Percentiles rank a stretch among this genome's conserved stretches.
Evolutionary conservation across 306 rosid genomes (phyloP).

Genomic region (Herpetospermum pedunculosum): DNA sequence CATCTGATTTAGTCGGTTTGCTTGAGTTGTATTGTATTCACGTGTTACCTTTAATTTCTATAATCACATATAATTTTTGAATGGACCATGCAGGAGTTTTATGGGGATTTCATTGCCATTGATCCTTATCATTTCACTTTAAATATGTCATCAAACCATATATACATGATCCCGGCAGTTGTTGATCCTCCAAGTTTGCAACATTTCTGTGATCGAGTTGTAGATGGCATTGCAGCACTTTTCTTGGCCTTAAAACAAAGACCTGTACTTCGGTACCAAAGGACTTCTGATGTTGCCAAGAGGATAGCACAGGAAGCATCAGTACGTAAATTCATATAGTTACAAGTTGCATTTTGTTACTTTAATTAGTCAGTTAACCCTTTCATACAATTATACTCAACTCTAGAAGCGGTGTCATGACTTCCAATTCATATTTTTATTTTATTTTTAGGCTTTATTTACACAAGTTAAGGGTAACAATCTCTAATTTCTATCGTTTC

Average conservation of each 20-base stretch:
- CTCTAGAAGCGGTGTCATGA: not conserved
- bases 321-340: conserved; percentile 28
- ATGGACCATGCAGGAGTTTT: conserved; percentile 66
- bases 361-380: not conserved
- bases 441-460: not conserved
- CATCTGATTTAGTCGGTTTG: not conserved
- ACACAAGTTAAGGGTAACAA: not conserved
- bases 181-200: conserved; percentile 65
- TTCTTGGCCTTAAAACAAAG: conserved; percentile 81
- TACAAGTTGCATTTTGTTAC: not conserved
- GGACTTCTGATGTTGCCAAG: conserved; percentile 81
- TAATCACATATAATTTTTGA: conserved; percentile 12
- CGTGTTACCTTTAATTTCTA: not conserved
- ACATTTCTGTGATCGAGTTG: conserved; percentile 58
- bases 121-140: conserved; percentile 88
- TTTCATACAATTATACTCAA: not conserved
- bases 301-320: conserved; percentile 82
- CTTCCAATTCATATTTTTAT: not conserved
- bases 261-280: conserved; percentile 84
- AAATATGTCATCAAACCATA: conserved; percentile 58
- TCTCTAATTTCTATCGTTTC: conserved; percentile 13
- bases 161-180: conserved; percentile 87
- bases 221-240: conserved; percentile 80
- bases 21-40: not conserved
- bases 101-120: conserved; percentile 72